These are phyloP conservation scores for Trametes villosa DNA, from an alignment of 768 basidiomycete genomes.

Conservation along the genomic window DNA sequence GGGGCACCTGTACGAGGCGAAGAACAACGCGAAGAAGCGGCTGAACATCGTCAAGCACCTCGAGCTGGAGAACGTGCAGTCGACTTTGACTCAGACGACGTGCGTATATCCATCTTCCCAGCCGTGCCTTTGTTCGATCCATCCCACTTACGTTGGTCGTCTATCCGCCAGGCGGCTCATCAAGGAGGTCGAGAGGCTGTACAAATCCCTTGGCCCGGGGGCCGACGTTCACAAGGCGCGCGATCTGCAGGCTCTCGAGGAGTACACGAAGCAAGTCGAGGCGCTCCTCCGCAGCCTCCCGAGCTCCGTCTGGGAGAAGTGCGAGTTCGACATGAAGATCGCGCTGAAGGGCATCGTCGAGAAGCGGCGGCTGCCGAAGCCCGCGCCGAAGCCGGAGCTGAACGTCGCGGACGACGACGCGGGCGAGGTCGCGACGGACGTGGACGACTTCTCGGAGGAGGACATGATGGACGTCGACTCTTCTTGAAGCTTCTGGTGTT, in stretches of 20 bases:
- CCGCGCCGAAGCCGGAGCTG: slow-evolving; percentile 11
- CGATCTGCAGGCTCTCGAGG: slow-evolving; percentile 19
- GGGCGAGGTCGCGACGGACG: not conserved
- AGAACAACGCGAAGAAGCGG: slow-evolving; percentile 38
- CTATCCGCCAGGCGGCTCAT: slow-evolving; percentile 2
- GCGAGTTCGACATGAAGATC: slow-evolving; percentile 22
- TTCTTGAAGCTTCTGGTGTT: not conserved
- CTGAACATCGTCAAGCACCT: slow-evolving; percentile 33
- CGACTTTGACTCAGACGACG: slow-evolving; percentile 34
- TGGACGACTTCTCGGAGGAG: not conserved
- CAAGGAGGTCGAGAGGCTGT: slow-evolving; percentile 17
- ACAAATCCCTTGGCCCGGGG: slow-evolving; percentile 22
- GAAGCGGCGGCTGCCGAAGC: slow-evolving; percentile 17
- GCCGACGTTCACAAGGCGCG: slow-evolving; percentile 24
- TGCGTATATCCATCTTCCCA: slow-evolving; percentile 26
- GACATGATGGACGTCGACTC: not conserved
- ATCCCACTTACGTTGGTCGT: too few species aligned
- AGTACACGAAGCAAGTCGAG: slow-evolving; percentile 18
- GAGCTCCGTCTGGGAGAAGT: not conserved
- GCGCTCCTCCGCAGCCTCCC: slow-evolving; percentile 19
- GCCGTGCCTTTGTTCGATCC: not conserved
- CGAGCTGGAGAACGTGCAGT: slow-evolving; percentile 20
- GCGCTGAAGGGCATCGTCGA: slow-evolving; percentile 28
- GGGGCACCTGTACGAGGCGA: slow-evolving; percentile 31
- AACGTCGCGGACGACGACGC: slow-evolving; percentile 6